Conservation (phyloP, 1,139 yeast species). For the Scheffersomyces quercinus region DNA sequence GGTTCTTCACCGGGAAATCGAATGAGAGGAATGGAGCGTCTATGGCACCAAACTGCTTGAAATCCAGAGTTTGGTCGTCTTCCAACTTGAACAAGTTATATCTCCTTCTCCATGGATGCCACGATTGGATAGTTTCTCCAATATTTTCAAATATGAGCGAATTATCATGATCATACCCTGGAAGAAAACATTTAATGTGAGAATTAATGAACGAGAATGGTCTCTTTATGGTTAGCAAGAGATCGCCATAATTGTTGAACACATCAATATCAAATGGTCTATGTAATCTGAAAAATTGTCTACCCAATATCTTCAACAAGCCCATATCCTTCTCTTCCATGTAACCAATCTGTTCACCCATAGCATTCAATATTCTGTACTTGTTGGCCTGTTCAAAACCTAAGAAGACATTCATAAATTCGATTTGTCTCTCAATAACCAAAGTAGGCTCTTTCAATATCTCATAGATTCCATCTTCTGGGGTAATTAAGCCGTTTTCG, state of each 20-base stretch:
- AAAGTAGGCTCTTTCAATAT: constrained; percentile 76
- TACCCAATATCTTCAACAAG: constrained; percentile 61
- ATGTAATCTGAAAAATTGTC: constrained; percentile 81
- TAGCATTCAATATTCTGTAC: constrained; percentile 70
- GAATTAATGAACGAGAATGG: constrained; percentile 90
- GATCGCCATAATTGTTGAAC: constrained; percentile 68
- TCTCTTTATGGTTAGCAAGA: constrained; percentile 68
- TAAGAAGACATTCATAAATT: constrained; percentile 78
- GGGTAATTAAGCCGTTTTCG: constrained; percentile 50
- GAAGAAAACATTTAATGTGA: constrained; percentile 72
- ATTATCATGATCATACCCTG: constrained; percentile 45
- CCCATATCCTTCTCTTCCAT: constrained; percentile 82
- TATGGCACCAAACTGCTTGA: constrained; percentile 75
- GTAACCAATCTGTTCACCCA: constrained; percentile 76
- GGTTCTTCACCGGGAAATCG: constrained; percentile 76
- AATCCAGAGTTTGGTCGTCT: constrained; percentile 47
- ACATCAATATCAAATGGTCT: constrained; percentile 87
- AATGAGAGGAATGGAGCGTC: constrained; percentile 88
- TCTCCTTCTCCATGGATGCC: constrained; percentile 92
- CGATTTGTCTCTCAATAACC: constrained; percentile 84
- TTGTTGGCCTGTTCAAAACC: constrained; percentile 92
- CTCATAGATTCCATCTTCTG: constrained; percentile 55
- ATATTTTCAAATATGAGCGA: constrained; percentile 49
- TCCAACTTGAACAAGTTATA: constrained; percentile 72
- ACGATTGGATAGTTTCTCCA: constrained; percentile 87